Evolutionary conservation across 2,329 filamentous ascomycete genomes (phyloP), one percentile per base, ranked within the genome.

Genomic region (Stagonosporopsis cucurbitacearum): DNA sequence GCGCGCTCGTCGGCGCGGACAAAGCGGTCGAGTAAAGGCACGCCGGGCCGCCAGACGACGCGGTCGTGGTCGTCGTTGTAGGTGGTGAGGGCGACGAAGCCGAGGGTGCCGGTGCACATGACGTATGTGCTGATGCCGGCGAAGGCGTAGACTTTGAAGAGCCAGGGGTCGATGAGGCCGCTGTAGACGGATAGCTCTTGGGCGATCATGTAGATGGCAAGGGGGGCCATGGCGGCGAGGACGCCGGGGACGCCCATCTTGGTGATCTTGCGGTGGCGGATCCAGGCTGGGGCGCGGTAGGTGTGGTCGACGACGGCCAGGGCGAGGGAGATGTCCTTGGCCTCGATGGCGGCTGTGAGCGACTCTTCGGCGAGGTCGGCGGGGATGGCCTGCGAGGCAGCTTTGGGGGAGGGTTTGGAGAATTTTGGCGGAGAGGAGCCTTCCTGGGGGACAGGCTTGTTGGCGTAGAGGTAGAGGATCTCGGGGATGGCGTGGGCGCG

Each of bases 31-130:
- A 89, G 84, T 60, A 98, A 78, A 20, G 91, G 89, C 30, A 91
- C 88, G 11, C 95, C 95, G 0, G 86, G 86, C 8, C 89, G 83
- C 95, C 95, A 99, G 2, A 91, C 93, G 5, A 98, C 92, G 19
- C 95, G 86, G 68, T 89, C 88, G 91, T 97, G 96, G 76, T 98
- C 92, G 74, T 98, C 93, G 76, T 97, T 97, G 57, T 88, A 83
- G 30, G 94, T 97, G 23, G 91, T 88, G 56, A 96, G 80, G 8
- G 94, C 92, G 33, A 98, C 86, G 37, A 95, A 79, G 2, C 94
- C 95, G 49, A 98, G 85, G 9, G 88, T 91, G 4, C 86, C 88
- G 4, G 92, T 92, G 60, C 92, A 91, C 19, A 86, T 84, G 37
- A 96, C 82, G 74, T 98, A 99, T 6, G 92, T 90, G 58, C 94